Evolutionary conservation across 2,329 filamentous ascomycete genomes (phyloP), one percentile per base, ranked within the genome.

Genomic region (Venturia oleaginea): DNA sequence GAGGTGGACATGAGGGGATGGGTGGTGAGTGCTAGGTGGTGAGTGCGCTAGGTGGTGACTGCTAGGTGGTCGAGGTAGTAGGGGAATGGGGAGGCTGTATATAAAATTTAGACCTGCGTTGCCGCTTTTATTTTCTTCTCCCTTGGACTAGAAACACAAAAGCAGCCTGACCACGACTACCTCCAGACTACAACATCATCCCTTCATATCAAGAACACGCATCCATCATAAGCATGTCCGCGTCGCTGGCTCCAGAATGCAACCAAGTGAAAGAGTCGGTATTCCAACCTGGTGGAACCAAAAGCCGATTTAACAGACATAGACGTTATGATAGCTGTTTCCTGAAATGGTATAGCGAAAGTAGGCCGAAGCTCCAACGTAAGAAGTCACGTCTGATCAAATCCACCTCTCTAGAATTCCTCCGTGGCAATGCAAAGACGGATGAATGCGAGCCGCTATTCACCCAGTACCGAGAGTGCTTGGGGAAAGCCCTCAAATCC

Each of bases 261-360:
- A 97, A 97, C 70, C 89, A 96, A 72, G 85, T 93, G 69, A 97
- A 97, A 79, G 93, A 97, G 93, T 97, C 78, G 72, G 86, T 75
- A 42, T 57, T 15, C 22, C 22, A 15, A 2, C 42, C n/a, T n/a
- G n/a, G n/a, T n/a, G n/a, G n/a, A n/a, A n/a, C n/a, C n/a, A n/a
- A n/a, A 55, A 7, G 60, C 59, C 30, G n/a, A 27, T 19, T 34
- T 65, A 37, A 55, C 27, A 43, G 15, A 24, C 13, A 11, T 67
- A 97, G 92, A 75, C 90, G 88, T 71, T 99, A 99, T 74, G 94
- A 99, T 76, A 92, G 89, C 62, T 99, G 94, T 79, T 99, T 99
- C 75, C 80, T 99, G 68, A 97, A 96, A 78, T 99, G 94, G 94
- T 99, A 99, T 76, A 97, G 92, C 74, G 94, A 99, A 78, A 97